Evolutionary conservation across 2,329 filamentous ascomycete species (phyloP), one percentile per base, ranked within the genome.

Genomic region (Verticillium nonalfalfae): DNA sequence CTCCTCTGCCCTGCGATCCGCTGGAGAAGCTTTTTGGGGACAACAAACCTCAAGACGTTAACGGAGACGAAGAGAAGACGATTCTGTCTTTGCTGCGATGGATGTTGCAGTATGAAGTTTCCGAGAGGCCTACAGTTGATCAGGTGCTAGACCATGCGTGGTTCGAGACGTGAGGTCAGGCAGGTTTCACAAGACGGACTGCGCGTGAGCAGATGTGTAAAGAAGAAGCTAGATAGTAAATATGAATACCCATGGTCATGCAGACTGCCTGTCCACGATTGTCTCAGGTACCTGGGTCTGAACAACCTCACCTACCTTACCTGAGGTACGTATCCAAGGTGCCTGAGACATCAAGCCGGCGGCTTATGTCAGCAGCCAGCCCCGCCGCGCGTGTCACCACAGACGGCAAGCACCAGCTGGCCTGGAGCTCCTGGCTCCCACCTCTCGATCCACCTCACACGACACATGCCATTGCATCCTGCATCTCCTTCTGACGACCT

Each of bases 401-500:
- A 21, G 9, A 50, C n/a, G n/a, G 45, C 45, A 50, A 50, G 45
- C 45, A 50, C 45, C 45, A 50, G 14, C n/a, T 21, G n/a, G 40
- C 45, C 45, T 11, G 45, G 45, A 50, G 45, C 45, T 50, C 45
- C 45, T 50, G 13, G 11, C 26, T 26, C n/a, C 55, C 55, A 56
- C 34, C 35, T 56, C 55, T 18, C 39, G 45, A 21, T 50, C 45
- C n/a, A 50, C 45, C 9, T 35, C 58, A 56, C 59, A 61, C 56
- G 59, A 57, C 39, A 38, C 45, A 50, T 21, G n/a, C 45, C 45
- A 50, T 50, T 50, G 45, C 45, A 50, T 50, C 45, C 45, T 34
- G 60, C 45, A 57, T 59, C 56, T 59, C 31, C 7, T 40, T 18
- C n/a, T 59, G 11, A 66, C 56, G 64, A 65, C 36, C 59, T 65